Evolutionary conservation across 768 basidiomycete species (phyloP).

Genomic region (Infundibulicybe gibba): DNA sequence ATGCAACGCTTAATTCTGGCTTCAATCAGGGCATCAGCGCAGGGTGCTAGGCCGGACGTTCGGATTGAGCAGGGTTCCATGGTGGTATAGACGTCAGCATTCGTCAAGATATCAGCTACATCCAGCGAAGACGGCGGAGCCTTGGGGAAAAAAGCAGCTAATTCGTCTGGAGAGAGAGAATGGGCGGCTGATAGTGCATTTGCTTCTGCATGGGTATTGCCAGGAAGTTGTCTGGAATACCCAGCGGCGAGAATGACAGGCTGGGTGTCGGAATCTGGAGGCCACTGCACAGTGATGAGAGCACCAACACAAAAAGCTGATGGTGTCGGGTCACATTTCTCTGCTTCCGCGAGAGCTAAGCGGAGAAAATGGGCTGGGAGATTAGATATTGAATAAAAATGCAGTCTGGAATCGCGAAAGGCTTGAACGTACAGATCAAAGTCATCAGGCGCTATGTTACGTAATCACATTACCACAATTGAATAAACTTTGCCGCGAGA

Average conservation of each 20-base stretch:
- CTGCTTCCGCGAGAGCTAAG: constrained; percentile 68
- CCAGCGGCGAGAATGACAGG: constrained; percentile 66
- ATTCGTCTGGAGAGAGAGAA: constrained; percentile 35
- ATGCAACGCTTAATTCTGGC: constrained; percentile 72
- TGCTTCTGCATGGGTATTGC: constrained; percentile 97
- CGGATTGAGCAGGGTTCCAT: constrained; percentile 94
- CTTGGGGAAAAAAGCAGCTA: constrained; percentile 41
- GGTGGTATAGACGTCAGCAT: constrained; percentile 86
- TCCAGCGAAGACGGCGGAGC: constrained; percentile 22
- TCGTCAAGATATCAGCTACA: constrained; percentile 48
- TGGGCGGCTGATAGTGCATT: constrained; percentile 80
- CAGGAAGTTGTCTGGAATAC: constrained; percentile 86
- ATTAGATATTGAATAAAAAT: too few species aligned
- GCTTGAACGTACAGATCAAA: background rate
- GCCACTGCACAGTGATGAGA: constrained; percentile 53
- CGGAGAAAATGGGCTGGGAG: constrained; percentile 42
- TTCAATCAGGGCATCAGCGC: constrained; percentile 77
- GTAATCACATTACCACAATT: background rate
- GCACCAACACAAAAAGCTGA: constrained; percentile 94
- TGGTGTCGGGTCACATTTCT: constrained; percentile 61
- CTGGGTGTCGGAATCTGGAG: constrained; percentile 30
- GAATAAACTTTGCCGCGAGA: background rate
- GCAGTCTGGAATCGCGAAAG: background rate
- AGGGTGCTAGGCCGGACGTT: constrained; percentile 82
- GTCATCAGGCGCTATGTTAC: background rate